These are phyloP conservation scores for Edaphochlamys debaryana DNA, from an alignment of 139 green algal genomes.

Conservation along the genomic window DNA sequence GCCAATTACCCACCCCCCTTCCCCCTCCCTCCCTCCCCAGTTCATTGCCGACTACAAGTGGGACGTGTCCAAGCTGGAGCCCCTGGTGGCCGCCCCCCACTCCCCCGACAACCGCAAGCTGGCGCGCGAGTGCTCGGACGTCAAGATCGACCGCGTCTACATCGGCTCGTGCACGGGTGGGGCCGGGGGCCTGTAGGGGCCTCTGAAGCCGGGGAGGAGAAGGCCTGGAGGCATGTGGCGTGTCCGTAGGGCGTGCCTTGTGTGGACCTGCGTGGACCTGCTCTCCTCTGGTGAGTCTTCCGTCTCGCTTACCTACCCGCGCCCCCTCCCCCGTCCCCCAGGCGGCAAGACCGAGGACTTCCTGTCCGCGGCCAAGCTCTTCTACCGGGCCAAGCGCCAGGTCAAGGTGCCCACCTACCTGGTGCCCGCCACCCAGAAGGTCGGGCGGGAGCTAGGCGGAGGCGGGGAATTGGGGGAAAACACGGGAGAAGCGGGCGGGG, in stretches of 20 bases:
- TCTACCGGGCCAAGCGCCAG: conserved; percentile 81
- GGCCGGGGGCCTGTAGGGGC: no score
- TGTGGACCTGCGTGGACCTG: no score
- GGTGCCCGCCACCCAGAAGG: conserved; percentile 96
- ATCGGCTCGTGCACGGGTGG: conserved; percentile 87
- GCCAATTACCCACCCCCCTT: neutral
- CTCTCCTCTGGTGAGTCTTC: no score
- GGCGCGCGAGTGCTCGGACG: conserved; percentile 85
- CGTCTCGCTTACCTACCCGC: no score
- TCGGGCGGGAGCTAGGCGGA: conserved; percentile 34
- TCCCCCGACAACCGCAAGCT: conserved; percentile 96
- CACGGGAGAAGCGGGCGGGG: no score
- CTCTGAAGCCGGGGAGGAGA: no score
- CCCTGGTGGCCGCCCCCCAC: conserved; percentile 93
- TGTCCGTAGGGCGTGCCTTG: no score
- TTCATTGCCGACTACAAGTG: conserved; percentile 68
- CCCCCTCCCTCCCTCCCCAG: neutral
- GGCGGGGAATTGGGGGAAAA: no score
- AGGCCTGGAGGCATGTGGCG: no score
- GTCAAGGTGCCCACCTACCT: conserved; percentile 97
- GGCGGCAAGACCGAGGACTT: conserved; percentile 98
- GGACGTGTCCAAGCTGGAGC: conserved; percentile 95
- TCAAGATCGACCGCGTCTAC: conserved; percentile 95
- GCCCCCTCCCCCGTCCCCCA: no score
- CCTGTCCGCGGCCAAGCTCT: conserved; percentile 86